Conservation (phyloP, 2,329 filamentous ascomycete species). For the Aureobasidium melanogenum region DNA sequence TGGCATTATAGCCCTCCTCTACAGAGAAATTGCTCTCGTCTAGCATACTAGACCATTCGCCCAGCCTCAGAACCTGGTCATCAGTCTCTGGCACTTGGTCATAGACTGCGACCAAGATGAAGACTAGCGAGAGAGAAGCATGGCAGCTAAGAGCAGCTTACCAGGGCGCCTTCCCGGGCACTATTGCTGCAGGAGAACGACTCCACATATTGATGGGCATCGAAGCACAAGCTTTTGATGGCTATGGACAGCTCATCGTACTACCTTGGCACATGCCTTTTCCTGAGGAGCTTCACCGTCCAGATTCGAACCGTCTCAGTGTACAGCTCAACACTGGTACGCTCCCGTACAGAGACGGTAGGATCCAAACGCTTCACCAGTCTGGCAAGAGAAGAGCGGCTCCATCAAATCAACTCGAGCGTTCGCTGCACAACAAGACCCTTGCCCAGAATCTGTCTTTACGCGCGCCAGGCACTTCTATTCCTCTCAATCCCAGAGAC, state of each 20-base stretch:
- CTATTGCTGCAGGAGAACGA: background rate
- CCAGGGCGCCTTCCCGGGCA: background rate
- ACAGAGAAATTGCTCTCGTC: background rate
- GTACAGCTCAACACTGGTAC: background rate
- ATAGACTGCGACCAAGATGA: background rate
- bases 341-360: background rate
- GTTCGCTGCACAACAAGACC: background rate
- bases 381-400: background rate
- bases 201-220: background rate
- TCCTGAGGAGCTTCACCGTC: background rate
- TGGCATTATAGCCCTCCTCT: background rate
- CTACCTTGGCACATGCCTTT: background rate
- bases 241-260: background rate
- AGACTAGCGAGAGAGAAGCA: background rate
- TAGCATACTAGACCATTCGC: background rate
- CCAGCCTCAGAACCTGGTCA: background rate
- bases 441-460: background rate
- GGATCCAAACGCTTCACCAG: background rate
- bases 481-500: background rate
- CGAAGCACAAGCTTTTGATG: background rate
- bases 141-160: background rate
- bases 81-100: background rate
- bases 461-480: no score
- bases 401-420: background rate
- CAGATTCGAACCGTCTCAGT: background rate